These are phyloP conservation scores for Daldinia caldariorum DNA, from an alignment of 495 filamentous ascomycete genomes.

Conservation along the genomic window DNA sequence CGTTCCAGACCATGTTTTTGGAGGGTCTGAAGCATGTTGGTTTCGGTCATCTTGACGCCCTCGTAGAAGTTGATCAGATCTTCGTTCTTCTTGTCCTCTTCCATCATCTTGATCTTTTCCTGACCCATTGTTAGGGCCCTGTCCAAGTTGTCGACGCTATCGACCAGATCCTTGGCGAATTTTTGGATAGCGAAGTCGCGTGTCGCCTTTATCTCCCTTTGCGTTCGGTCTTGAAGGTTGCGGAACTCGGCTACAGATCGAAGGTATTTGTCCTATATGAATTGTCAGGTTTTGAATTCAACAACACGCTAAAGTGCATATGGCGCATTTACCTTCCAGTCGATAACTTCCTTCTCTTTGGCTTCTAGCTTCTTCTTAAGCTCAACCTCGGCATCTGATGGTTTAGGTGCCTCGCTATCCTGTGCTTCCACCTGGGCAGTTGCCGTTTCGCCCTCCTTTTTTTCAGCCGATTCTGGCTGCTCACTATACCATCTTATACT, in stretches of 20 bases:
- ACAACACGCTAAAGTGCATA: conserved; percentile 16
- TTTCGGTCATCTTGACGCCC: conserved; percentile 93
- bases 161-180: conserved; percentile 93
- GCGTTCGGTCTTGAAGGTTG: conserved; percentile 94
- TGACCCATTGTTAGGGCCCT: conserved; percentile 85
- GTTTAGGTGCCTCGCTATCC: conserved; percentile 40
- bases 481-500: conserved; percentile 60
- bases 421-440: conserved; percentile 48
- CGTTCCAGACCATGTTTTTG: conserved; percentile 94
- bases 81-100: conserved; percentile 65
- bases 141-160: conserved; percentile 96
- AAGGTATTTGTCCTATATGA: conserved; percentile 83
- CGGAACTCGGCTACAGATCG: conserved; percentile 95
- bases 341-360: conserved; percentile 83
- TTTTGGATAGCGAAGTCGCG: conserved; percentile 93
- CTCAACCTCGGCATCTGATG: conserved; percentile 49
- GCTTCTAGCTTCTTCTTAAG: conserved; percentile 77
- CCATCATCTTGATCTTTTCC: conserved; percentile 69
- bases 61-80: conserved; percentile 84
- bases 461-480: conserved; percentile 49
- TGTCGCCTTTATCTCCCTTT: conserved; percentile 86
- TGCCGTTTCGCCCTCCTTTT: conserved; percentile 51
- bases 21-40: conserved; percentile 85
- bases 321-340: conserved; percentile 76
- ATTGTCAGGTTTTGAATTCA: conserved; percentile 16